phyloP scores from a whole-genome alignment of 345 rosid species.

The Brassica nigra region DNA sequence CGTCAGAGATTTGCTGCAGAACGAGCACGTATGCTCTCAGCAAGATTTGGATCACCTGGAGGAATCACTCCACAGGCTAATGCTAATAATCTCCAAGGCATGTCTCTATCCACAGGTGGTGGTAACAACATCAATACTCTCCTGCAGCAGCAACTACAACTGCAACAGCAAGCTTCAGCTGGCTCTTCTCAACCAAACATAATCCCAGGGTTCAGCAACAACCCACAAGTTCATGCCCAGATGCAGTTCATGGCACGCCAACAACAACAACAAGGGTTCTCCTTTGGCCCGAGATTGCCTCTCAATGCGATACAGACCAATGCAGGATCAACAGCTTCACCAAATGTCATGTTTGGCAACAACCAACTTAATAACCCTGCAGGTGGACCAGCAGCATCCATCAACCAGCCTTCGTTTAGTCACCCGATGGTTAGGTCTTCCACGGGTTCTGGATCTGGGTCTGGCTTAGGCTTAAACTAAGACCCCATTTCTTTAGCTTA shows the following conservation, averaged over 20 bases:
- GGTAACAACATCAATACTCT: slow-evolving; percentile 52
- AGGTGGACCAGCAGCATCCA: slow-evolving; percentile 1
- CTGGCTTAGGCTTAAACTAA: slow-evolving; percentile 56
- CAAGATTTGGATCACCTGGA: slow-evolving; percentile 55
- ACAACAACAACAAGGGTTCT: slow-evolving; percentile 49
- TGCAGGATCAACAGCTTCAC: slow-evolving; percentile 58
- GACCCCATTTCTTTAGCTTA: slow-evolving; percentile 23
- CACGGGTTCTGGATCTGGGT: slow-evolving; percentile 65
- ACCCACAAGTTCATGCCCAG: slow-evolving; percentile 65
- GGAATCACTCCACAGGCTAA: slow-evolving; percentile 55
- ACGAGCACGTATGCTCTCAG: slow-evolving; percentile 61
- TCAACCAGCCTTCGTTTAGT: slow-evolving; percentile 47
- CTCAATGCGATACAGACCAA: slow-evolving; percentile 59
- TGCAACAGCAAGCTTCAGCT: slow-evolving; percentile 50
- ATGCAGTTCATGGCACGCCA: slow-evolving; percentile 84
- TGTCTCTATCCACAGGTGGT: slow-evolving; percentile 56
- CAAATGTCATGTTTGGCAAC: slow-evolving; percentile 65
- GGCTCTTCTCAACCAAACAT: slow-evolving; percentile 67
- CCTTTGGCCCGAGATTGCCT: slow-evolving; percentile 79
- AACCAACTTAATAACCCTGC: slow-evolving; percentile 41
- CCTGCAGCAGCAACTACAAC: slow-evolving; percentile 45
- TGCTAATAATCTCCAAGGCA: slow-evolving; percentile 53
- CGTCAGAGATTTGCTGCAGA: slow-evolving; percentile 87
- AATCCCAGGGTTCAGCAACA: slow-evolving; percentile 56
- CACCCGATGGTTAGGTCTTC: slow-evolving; percentile 71